phyloP scores from a whole-genome alignment of 441 rosid species.

The Pelargonium myrrhifolium region DNA sequence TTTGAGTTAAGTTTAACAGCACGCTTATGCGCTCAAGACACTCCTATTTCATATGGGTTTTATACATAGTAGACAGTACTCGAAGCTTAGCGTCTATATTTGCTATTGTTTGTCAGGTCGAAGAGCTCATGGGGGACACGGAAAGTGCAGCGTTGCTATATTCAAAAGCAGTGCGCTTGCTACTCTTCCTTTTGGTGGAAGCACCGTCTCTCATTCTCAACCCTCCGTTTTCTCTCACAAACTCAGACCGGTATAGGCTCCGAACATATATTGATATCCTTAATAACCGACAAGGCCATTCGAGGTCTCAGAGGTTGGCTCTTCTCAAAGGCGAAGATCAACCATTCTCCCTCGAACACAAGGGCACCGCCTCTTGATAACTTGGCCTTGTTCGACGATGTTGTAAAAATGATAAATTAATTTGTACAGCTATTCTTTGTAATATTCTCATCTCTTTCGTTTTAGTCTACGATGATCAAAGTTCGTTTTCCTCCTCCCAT shows the following conservation, averaged over 20 bases:
- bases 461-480: too few relatives aligned
- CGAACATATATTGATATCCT: conserved; percentile 57
- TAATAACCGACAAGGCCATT: conserved; percentile 52
- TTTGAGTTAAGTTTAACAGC: too few relatives aligned
- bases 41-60: too few relatives aligned
- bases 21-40: too few relatives aligned
- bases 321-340: conserved; percentile 45
- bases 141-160: conserved; percentile 56
- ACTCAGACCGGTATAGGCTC: conserved; percentile 64
- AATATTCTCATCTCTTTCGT: too few relatives aligned
- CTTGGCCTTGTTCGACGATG: conserved; percentile 12
- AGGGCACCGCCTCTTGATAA: conserved; percentile 4
- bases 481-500: too few relatives aligned
- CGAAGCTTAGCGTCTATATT: not conserved
- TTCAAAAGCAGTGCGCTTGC: conserved; percentile 61
- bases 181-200: conserved; percentile 73
- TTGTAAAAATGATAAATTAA: conserved; percentile 30
- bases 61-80: too few relatives aligned
- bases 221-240: conserved; percentile 89
- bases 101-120: conserved; percentile 46
- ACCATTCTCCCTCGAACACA: conserved; percentile 24
- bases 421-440: conserved; percentile 64
- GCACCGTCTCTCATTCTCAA: conserved; percentile 80
- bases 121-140: conserved; percentile 60
- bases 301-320: conserved; percentile 48